These are phyloP conservation scores for Botryotinia convoluta DNA, from an alignment of 2,329 filamentous ascomycete genomes.

Conservation along the genomic window DNA sequence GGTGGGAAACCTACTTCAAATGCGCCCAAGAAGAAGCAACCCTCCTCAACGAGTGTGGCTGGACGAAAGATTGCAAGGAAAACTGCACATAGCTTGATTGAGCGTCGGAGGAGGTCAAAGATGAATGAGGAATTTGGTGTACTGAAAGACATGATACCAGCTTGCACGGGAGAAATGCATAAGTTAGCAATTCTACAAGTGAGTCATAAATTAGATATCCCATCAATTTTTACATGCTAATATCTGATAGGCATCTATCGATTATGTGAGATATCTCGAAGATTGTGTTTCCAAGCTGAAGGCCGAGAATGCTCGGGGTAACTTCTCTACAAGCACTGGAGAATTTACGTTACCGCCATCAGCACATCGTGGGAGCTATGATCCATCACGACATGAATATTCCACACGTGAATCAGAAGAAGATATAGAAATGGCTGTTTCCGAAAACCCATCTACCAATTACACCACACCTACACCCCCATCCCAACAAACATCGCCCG, in stretches of 20 bases:
- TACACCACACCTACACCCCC: conserved; percentile 39
- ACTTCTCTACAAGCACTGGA: conserved; percentile 26
- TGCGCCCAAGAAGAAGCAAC: conserved; percentile 69
- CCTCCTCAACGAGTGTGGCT: conserved; percentile 73
- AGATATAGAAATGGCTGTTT: conserved; percentile 61
- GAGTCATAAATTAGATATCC: conserved; percentile 34
- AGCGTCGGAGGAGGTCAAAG: conserved; percentile 83
- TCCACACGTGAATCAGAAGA: conserved; percentile 42
- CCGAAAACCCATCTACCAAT: conserved; percentile 49
- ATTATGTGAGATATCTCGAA: conserved; percentile 92
- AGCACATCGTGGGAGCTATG: conserved; percentile 27
- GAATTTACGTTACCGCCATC: conserved; percentile 30
- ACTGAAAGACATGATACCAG: conserved; percentile 91
- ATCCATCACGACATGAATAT: conserved; percentile 41
- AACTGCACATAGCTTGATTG: conserved; percentile 93
- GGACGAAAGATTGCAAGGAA: conserved; percentile 95
- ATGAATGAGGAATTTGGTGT: conserved; percentile 99
- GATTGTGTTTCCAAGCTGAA: conserved; percentile 82
- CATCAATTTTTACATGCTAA: conserved; percentile 15
- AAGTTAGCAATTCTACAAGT: conserved; percentile 95
- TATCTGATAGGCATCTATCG: conserved; percentile 77
- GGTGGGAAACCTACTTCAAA: conserved; percentile 25
- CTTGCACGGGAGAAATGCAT: conserved; percentile 96
- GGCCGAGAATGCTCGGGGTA: conserved; percentile 42
- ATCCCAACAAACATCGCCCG: conserved; percentile 50